Evolutionary conservation across 257 asterid species (phyloP).

Genomic region (Cordia subcordata): DNA sequence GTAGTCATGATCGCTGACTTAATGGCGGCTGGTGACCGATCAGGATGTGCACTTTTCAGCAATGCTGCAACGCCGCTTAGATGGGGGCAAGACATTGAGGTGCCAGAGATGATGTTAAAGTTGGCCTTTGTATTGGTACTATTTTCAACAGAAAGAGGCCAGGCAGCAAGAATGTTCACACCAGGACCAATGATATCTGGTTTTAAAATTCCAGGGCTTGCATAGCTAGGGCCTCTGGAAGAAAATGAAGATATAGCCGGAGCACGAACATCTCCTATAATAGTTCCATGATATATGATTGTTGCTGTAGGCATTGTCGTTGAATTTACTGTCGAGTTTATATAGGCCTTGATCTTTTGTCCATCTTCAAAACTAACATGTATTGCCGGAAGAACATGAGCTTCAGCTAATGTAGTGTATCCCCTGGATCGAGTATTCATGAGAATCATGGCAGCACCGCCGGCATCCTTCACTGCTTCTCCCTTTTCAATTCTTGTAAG

Average conservation of each 20-base stretch:
- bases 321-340: constrained; percentile 14
- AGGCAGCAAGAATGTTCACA: constrained; percentile 46
- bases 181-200: constrained; percentile 70
- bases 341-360: constrained; percentile 16
- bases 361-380: constrained; percentile 17
- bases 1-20: constrained; percentile 59
- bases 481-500: constrained; percentile 16
- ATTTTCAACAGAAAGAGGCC: constrained; percentile 33
- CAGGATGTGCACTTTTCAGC: constrained; percentile 34
- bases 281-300: constrained; percentile 35
- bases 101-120: constrained; percentile 44
- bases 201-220: constrained; percentile 47
- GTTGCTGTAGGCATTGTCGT: constrained; percentile 14
- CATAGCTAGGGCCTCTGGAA: constrained; percentile 34
- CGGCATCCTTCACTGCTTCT: constrained; percentile 26
- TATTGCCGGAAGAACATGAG: constrained; percentile 28
- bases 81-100: constrained; percentile 60
- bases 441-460: constrained; percentile 47
- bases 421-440: not conserved
- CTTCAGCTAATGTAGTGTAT: constrained; percentile 17
- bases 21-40: constrained; percentile 46
- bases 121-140: constrained; percentile 16
- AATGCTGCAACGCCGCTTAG: constrained; percentile 42
- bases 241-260: constrained; percentile 44
- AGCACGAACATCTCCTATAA: constrained; percentile 32